Conservation (phyloP, 2,329 filamentous ascomycete genomes). For the Hymenoscyphus fructigenus region DNA sequence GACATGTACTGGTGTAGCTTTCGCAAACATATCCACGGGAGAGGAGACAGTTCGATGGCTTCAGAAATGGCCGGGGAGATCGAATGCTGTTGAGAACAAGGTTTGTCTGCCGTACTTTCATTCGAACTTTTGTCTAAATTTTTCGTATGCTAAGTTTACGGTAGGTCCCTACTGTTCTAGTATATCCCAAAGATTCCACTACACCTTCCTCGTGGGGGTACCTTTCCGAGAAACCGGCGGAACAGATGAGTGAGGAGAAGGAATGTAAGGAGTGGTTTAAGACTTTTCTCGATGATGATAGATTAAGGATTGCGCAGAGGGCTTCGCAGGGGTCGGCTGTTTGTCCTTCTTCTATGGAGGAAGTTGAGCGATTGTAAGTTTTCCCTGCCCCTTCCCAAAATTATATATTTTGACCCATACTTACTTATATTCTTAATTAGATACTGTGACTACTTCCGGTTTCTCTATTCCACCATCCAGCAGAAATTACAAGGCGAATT, state of each 20-base stretch:
- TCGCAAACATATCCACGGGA: slow-evolving; percentile 15
- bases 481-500: slow-evolving; percentile 29
- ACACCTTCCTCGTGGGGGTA: slow-evolving; percentile 38
- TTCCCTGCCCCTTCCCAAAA: neutral
- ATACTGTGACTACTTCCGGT: slow-evolving; percentile 37
- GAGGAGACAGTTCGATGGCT: slow-evolving; percentile 21
- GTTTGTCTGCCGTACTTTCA: slow-evolving; percentile 3
- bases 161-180: slow-evolving; percentile 25
- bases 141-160: neutral
- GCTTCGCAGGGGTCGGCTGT: slow-evolving; percentile 27
- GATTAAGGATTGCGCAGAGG: slow-evolving; percentile 26
- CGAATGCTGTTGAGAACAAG: slow-evolving; percentile 22
- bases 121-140: neutral
- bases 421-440: neutral
- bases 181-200: slow-evolving; percentile 20
- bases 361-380: slow-evolving; percentile 18
- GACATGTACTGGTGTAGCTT: slow-evolving; percentile 26
- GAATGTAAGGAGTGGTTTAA: slow-evolving; percentile 41
- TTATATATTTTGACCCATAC: neutral
- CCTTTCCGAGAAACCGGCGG: slow-evolving; percentile 32
- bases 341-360: slow-evolving; percentile 29
- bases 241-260: slow-evolving; percentile 31
- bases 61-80: slow-evolving; percentile 23
- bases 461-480: slow-evolving; percentile 37
- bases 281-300: slow-evolving; percentile 37